A percentile compares a stretch with the other conserved stretches of the same genome.
These are phyloP conservation scores for Paecilomyces dactylethromorphus DNA, from an alignment of 2,329 filamentous ascomycete species.

Conservation along the genomic window DNA sequence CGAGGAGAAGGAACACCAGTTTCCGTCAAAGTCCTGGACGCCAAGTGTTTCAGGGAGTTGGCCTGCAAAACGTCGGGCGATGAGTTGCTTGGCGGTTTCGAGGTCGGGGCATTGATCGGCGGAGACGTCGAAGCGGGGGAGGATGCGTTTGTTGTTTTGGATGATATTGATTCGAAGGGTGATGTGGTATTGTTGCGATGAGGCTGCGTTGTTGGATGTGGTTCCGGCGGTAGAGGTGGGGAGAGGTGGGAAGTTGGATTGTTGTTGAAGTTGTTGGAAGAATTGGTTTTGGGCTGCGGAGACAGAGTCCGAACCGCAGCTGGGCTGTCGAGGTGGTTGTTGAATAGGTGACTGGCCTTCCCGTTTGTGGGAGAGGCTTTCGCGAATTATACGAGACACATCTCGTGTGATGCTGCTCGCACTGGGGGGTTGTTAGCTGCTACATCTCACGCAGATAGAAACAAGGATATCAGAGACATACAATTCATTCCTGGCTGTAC, in stretches of 20 bases:
- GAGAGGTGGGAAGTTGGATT: background rate
- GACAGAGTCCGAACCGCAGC: background rate
- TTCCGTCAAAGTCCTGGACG: conserved; percentile 12
- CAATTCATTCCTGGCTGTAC: conserved; percentile 34
- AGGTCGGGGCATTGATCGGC: conserved; percentile 29
- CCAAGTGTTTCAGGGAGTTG: conserved; percentile 20
- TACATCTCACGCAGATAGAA: background rate
- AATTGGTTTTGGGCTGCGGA: conserved; percentile 9
- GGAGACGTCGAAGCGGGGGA: conserved; percentile 30
- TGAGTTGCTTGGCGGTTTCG: conserved; percentile 21
- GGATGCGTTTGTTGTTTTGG: conserved; percentile 32
- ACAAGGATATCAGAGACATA: conserved; percentile 18
- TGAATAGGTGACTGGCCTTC: conserved; percentile 4
- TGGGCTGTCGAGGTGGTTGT: background rate
- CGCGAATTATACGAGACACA: conserved; percentile 34
- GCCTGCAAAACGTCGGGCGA: conserved; percentile 24
- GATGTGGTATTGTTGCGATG: conserved; percentile 10
- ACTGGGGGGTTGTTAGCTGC: conserved; percentile 22
- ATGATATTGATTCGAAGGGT: conserved; percentile 33
- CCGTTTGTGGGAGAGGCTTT: conserved; percentile 23
- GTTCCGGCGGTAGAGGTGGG: conserved; percentile 2
- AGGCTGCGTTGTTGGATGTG: conserved; percentile 4
- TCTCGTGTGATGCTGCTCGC: conserved; percentile 36
- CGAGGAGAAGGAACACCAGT: conserved; percentile 9
- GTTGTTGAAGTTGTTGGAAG: conserved; percentile 10